A percentile compares a stretch with the other conserved stretches of the same genome.
phyloP scores from a whole-genome alignment of 176 grass and related monocot species.

The Thinopyrum elongatum region DNA sequence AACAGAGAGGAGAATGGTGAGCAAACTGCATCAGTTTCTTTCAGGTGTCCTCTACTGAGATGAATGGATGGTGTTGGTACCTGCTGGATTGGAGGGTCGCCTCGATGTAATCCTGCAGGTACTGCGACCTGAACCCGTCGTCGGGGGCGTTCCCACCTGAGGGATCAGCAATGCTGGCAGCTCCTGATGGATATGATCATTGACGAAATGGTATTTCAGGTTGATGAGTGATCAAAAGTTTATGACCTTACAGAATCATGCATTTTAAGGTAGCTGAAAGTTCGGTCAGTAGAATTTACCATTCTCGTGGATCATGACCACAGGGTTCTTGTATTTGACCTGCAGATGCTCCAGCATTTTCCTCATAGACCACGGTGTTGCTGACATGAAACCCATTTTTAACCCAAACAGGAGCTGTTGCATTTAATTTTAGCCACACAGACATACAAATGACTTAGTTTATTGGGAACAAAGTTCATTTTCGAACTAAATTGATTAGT shows the following conservation, averaged over 20 bases:
- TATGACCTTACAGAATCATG: not conserved
- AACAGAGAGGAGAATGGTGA: not conserved
- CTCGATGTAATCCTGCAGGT: conserved; percentile 55
- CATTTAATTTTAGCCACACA: not conserved
- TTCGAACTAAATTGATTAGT: not conserved
- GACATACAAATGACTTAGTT: not conserved
- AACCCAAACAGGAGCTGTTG: not conserved
- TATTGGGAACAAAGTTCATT: not conserved
- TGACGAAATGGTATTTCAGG: not conserved
- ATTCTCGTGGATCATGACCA: conserved; percentile 83
- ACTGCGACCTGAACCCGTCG: conserved; percentile 45
- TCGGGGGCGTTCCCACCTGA: not conserved
- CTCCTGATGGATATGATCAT: conserved; percentile 30
- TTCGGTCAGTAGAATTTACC: conserved; percentile 29
- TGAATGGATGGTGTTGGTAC: not conserved
- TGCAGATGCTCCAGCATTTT: conserved; percentile 72
- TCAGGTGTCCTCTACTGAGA: not conserved
- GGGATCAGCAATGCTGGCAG: conserved; percentile 14
- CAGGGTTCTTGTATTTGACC: conserved; percentile 78
- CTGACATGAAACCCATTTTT: not conserved
- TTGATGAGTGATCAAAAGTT: not conserved
- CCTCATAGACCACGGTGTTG: conserved; percentile 65
- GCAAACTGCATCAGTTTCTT: not conserved
- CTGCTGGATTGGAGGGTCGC: conserved; percentile 50
- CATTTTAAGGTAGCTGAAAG: not conserved